phyloP scores from a whole-genome alignment of 495 filamentous ascomycete species.

The Letharia columbiana region DNA sequence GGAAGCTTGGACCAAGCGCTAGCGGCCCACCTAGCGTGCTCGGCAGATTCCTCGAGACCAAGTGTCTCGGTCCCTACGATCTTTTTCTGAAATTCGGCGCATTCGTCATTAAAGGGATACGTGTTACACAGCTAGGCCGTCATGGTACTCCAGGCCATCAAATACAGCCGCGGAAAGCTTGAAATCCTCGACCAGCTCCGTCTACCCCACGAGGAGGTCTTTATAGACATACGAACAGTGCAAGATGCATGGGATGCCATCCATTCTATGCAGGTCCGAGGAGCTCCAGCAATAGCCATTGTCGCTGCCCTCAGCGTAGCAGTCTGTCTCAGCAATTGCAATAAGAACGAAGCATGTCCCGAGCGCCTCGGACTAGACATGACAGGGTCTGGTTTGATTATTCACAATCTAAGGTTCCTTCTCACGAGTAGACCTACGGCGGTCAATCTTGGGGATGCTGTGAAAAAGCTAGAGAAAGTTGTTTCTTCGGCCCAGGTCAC shows the following conservation, averaged over 20 bases:
- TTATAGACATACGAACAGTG: conserved; percentile 61
- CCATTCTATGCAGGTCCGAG: conserved; percentile 85
- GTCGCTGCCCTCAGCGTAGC: conserved; percentile 84
- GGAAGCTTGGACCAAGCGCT: not conserved
- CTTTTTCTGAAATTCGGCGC: not conserved
- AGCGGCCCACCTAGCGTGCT: not conserved
- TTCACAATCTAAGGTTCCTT: conserved; percentile 70
- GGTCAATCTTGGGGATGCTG: conserved; percentile 88
- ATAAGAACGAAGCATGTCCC: conserved; percentile 17
- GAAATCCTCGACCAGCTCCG: conserved; percentile 83
- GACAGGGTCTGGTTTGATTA: conserved; percentile 51
- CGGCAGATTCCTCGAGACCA: not conserved
- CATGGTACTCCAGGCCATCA: conserved; percentile 78
- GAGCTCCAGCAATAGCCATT: conserved; percentile 94
- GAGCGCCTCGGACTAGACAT: conserved; percentile 27
- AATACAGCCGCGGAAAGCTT: conserved; percentile 67
- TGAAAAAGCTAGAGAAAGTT: conserved; percentile 59
- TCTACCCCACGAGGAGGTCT: conserved; percentile 78
- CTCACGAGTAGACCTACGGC: conserved; percentile 84
- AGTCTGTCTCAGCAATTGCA: conserved; percentile 51
- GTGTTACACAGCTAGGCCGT: not conserved
- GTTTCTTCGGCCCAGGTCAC: conserved; percentile 36
- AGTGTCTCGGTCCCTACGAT: not conserved
- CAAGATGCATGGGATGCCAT: conserved; percentile 90
- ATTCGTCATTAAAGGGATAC: not conserved